A percentile compares a stretch with the other conserved stretches of the same genome.
These are phyloP conservation scores for Earliella scabrosa DNA, from an alignment of 1,284 basidiomycete species.

Conservation along the genomic window DNA sequence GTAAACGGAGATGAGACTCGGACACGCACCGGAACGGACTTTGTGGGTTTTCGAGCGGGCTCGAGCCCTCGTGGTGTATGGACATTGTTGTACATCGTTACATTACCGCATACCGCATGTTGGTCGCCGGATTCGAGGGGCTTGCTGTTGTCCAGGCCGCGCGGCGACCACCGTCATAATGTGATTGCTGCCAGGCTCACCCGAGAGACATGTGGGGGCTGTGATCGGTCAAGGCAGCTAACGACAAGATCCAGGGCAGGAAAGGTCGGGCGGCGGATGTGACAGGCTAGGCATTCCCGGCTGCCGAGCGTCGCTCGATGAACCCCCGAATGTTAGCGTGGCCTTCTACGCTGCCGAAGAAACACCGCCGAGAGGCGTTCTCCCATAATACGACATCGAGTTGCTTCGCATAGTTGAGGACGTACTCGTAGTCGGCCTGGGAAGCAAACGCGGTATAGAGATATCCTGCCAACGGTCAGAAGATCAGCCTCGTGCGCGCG, in stretches of 20 bases:
- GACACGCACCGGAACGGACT: slow-evolving; percentile 24
- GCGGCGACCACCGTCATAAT: slow-evolving; percentile 15
- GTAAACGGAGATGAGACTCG: slow-evolving; percentile 19
- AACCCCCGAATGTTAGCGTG: slow-evolving; percentile 81
- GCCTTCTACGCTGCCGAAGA: slow-evolving; percentile 84
- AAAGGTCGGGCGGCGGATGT: slow-evolving; percentile 5
- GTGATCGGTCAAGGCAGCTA: slow-evolving; percentile 15
- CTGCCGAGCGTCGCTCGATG: slow-evolving; percentile 61
- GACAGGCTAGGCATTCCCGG: slow-evolving; percentile 31
- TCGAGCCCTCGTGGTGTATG: slow-evolving; percentile 8
- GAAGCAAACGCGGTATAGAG: slow-evolving; percentile 90
- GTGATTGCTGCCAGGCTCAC: slow-evolving; percentile 9
- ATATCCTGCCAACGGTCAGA: slow-evolving; percentile 58
- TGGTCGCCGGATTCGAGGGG: slow-evolving; percentile 3
- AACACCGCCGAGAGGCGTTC: slow-evolving; percentile 68
- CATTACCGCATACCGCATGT: slow-evolving; percentile 9
- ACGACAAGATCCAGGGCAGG: background rate
- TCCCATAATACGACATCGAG: slow-evolving; percentile 85
- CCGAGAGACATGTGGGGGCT: slow-evolving; percentile 16
- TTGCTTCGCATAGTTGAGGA: slow-evolving; percentile 85
- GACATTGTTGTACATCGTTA: slow-evolving; percentile 14
- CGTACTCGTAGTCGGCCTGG: slow-evolving; percentile 86
- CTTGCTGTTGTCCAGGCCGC: background rate
- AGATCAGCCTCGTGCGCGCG: slow-evolving; percentile 26
- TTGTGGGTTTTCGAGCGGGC: slow-evolving; percentile 18